Evolutionary conservation across 768 basidiomycete species (phyloP).

Genomic region (Pulveroboletus frians): DNA sequence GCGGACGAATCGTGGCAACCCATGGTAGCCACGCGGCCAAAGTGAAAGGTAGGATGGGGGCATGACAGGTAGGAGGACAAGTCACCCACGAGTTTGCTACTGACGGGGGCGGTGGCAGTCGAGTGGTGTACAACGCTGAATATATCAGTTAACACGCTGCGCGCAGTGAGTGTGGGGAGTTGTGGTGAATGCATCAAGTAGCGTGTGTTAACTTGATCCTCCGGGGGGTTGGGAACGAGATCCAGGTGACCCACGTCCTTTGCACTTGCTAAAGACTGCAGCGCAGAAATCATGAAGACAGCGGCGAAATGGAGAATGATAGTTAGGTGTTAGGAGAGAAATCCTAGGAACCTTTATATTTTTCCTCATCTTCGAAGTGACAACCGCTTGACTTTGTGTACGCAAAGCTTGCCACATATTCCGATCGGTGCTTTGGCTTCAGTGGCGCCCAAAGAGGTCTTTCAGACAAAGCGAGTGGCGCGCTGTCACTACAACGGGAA

Average conservation of each 20-base stretch:
- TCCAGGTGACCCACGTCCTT: neutral
- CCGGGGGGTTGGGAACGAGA: neutral
- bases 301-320: neutral
- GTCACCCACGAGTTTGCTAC: neutral
- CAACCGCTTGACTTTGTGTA: slow-evolving; percentile 7
- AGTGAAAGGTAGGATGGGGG: slow-evolving; percentile 8
- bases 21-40: slow-evolving; percentile 16
- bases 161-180: slow-evolving; percentile 2
- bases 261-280: neutral
- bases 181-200: slow-evolving; percentile 10
- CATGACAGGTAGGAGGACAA: slow-evolving; percentile 6
- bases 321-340: neutral
- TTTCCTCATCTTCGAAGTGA: slow-evolving; percentile 2
- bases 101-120: neutral
- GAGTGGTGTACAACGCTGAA: slow-evolving; percentile 1
- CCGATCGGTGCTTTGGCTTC: slow-evolving; percentile 15
- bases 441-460: slow-evolving; percentile 6
- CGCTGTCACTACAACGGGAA: slow-evolving; percentile 14
- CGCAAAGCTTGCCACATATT: slow-evolving; percentile 2
- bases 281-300: slow-evolving; percentile 6
- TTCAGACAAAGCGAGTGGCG: slow-evolving; percentile 19
- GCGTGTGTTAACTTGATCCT: slow-evolving; percentile 4
- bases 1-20: slow-evolving; percentile 25
- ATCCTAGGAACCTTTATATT: slow-evolving; percentile 16
- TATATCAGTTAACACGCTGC: slow-evolving; percentile 5